Base-by-base conservation (phyloP, 1,284 basidiomycete species). In the Pseudozyma pruni region DNA sequence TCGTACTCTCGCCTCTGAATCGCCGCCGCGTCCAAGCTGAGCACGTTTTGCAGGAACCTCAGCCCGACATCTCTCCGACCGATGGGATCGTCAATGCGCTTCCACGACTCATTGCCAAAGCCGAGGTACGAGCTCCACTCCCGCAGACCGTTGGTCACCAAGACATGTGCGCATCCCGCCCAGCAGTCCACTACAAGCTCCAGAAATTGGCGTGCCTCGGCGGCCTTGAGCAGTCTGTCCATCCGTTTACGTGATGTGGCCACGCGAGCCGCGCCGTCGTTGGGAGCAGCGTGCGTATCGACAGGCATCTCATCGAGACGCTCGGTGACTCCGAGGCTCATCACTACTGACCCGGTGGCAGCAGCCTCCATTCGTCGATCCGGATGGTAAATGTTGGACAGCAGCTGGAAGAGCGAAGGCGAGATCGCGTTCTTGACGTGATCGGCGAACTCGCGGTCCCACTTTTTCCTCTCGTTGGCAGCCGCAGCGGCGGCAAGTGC, bases 121-220 rank as follows among this genome's bases (percentile, higher is more conserved):
- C 86, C 83, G 39, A 91, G 83, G 76, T 88, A 90, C 22, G 85
- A 81, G 1, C 84, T 80, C 92, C 92, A 93, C 37, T 87, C 85
- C 87, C 91, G 76, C 57, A 85, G 81, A 11, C 85, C 85, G 60
- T 89, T 88, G 52, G 88, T 86, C 9, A 91, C 87, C 11, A 90
- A 78, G 20, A 91, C 86, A 33, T 86, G 86, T 0, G 87, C 88
- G 74, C 90, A 93, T 8, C 89, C 88, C 3, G 90, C 86, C 91
- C 91, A 94, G 74, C 89, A 90, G 63, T 89, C 87, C 19, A 92
- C 86, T 83, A 91, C 88, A 34, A 84, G 79, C 66, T 88, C 87
- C 1, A 81, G 61, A 31, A 78, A 69, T 83, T 82, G 54, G 80
- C 82, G 40, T 58, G 76, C 72, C 76, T 75, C 68, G 8, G 75